Percentiles rank a stretch among this genome's conserved stretches.
phyloP scores from a whole-genome alignment of 1,139 yeast genomes.

The Hyphopichia wangnamkhiaoensis region DNA sequence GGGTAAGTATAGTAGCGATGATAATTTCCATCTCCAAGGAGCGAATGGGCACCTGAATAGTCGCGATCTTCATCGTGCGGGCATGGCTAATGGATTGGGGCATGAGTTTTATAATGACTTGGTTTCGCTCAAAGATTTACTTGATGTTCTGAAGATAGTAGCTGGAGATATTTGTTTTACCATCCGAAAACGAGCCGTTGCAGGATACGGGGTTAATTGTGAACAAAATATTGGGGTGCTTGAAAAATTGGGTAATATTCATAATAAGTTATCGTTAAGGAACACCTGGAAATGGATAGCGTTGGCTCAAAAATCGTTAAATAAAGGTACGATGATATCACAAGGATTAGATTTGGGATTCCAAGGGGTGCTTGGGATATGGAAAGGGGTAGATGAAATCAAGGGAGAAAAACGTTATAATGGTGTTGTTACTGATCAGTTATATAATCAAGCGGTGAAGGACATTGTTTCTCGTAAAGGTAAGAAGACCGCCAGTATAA shows the following conservation, averaged over 20 bases:
- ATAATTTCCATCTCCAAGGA: not conserved
- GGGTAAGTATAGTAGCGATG: not conserved
- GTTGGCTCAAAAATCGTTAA: conserved; percentile 66
- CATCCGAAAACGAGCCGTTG: conserved; percentile 67
- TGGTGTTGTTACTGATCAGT: conserved; percentile 39
- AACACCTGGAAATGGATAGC: conserved; percentile 92
- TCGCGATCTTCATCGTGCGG: not conserved
- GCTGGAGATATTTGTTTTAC: conserved; percentile 59
- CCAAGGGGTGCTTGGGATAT: conserved; percentile 85
- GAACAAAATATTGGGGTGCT: conserved; percentile 62
- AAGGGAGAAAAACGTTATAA: conserved; percentile 55
- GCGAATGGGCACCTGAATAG: not conserved
- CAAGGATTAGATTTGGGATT: conserved; percentile 77
- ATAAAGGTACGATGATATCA: conserved; percentile 67
- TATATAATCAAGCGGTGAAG: conserved; percentile 47
- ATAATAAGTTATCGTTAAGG: conserved; percentile 59
- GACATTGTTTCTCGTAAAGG: conserved; percentile 45
- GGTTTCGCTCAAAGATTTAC: conserved; percentile 3
- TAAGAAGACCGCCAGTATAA: conserved; percentile 46
- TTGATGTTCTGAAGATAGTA: conserved; percentile 41
- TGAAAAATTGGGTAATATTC: conserved; percentile 53
- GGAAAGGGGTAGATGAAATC: conserved; percentile 78
- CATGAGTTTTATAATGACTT: not conserved
- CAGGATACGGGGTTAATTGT: conserved; percentile 77
- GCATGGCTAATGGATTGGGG: too few relatives aligned